Percentiles rank a stretch among this genome's conserved stretches.
These are phyloP conservation scores for Kodamaea alishanica DNA, from an alignment of 1,139 yeast species.

Conservation along the genomic window DNA sequence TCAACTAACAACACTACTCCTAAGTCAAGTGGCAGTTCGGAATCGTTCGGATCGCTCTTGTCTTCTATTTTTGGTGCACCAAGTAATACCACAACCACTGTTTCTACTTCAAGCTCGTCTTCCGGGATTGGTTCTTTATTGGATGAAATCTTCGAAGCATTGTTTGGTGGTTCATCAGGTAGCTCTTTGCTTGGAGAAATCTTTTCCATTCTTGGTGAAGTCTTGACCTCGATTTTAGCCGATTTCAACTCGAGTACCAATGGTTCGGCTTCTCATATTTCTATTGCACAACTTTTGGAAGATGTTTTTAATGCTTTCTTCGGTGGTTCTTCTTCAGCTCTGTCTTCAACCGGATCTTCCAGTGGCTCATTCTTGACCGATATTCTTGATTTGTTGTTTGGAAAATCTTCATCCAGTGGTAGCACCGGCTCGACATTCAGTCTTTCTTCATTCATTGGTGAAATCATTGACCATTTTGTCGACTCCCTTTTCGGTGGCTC, in stretches of 20 bases:
- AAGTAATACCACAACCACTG: constrained; percentile 11
- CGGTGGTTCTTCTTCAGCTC: constrained; percentile 14
- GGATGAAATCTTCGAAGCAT: constrained; percentile 11
- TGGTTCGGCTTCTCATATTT: constrained; percentile 6
- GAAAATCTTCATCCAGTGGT: constrained; percentile 9
- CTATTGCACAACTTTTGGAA: constrained; percentile 9
- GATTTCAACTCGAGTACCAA: constrained; percentile 5
- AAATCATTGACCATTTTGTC: constrained; percentile 10
- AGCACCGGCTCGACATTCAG: constrained; percentile 5
- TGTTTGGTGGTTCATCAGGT: constrained; percentile 12
- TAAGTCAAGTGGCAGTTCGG: not conserved
- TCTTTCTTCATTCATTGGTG: constrained; percentile 9
- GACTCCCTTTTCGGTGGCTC: constrained; percentile 8
- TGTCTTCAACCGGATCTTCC: constrained; percentile 6
- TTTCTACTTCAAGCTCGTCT: constrained; percentile 14
- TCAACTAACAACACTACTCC: constrained; percentile 1
- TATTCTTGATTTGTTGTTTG: constrained; percentile 14
- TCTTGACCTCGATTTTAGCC: constrained; percentile 11
- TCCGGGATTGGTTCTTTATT: constrained; percentile 10
- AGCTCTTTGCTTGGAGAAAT: constrained; percentile 21
- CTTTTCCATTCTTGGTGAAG: constrained; percentile 16
- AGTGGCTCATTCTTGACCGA: constrained; percentile 13
- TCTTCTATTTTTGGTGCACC: constrained; percentile 11
- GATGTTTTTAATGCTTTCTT: constrained; percentile 13
- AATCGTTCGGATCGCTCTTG: constrained; percentile 3